Percentiles rank a stretch among this genome's conserved stretches.
Evolutionary conservation across 805 yeast genomes (phyloP).

Genomic region (Candida khao-thaluensis): DNA sequence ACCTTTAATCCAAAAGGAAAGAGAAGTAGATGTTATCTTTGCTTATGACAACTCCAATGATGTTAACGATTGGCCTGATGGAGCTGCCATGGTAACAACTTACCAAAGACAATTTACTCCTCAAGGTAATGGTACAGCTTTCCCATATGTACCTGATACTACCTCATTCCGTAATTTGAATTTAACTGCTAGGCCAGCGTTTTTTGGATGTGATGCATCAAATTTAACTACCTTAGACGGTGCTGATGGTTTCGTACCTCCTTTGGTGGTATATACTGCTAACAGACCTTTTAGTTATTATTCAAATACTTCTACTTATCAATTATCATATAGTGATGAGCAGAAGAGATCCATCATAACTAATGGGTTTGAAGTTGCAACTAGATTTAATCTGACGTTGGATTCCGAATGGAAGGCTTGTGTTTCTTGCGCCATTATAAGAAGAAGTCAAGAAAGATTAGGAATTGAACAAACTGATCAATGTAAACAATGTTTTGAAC

Average conservation of each 20-base stretch:
- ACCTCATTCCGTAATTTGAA: constrained; percentile 58
- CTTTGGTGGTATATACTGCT: constrained; percentile 72
- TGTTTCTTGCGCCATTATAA: constrained; percentile 78
- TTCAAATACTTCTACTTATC: constrained; percentile 70
- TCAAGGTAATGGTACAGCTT: constrained; percentile 58
- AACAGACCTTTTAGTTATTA: constrained; percentile 63
- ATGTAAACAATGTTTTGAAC: constrained; percentile 66
- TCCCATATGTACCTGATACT: constrained; percentile 78
- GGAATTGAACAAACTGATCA: constrained; percentile 61
- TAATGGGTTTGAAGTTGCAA: constrained; percentile 72
- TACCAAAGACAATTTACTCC: constrained; percentile 33
- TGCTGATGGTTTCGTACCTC: constrained; percentile 56
- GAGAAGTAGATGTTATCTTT: constrained; percentile 35
- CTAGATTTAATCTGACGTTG: constrained; percentile 63
- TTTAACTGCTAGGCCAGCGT: constrained; percentile 69
- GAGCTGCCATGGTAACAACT: constrained; percentile 32
- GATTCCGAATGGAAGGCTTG: constrained; percentile 71
- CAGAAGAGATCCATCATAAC: constrained; percentile 59
- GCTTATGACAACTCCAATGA: constrained; percentile 40
- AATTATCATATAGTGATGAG: constrained; percentile 56
- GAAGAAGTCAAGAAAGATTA: constrained; percentile 71
- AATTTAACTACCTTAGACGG: constrained; percentile 60
- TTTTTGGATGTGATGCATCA: constrained; percentile 76
- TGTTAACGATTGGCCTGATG: constrained; percentile 37
- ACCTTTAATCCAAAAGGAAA: constrained; percentile 32